phyloP scores from a whole-genome alignment of 768 basidiomycete species.

The Crepidotus variabilis region DNA sequence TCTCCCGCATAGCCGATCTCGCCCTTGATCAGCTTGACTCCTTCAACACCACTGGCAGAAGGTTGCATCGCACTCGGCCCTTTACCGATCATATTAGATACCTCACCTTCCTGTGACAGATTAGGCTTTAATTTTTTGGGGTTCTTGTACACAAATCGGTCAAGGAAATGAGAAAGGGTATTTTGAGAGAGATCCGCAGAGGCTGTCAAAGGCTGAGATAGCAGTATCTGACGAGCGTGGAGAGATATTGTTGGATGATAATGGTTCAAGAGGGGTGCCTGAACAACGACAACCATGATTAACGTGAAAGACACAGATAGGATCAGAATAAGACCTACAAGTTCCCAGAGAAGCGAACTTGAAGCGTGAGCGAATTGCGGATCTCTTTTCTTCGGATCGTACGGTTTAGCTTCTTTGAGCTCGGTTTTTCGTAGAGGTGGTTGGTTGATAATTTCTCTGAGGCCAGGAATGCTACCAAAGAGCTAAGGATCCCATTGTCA shows the following conservation, averaged over 20 bases:
- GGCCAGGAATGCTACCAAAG: slow-evolving; percentile 37
- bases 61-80: slow-evolving; percentile 97
- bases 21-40: slow-evolving; percentile 70
- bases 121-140: slow-evolving; percentile 69
- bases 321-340: slow-evolving; percentile 47
- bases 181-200: slow-evolving; percentile 88
- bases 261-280: slow-evolving; percentile 81
- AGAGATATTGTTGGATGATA: slow-evolving; percentile 90
- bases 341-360: slow-evolving; percentile 81
- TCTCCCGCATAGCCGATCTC: slow-evolving; percentile 37
- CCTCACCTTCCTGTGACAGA: slow-evolving; percentile 18
- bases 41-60: slow-evolving; percentile 64
- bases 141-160: slow-evolving; percentile 90
- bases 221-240: slow-evolving; percentile 79
- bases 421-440: slow-evolving; percentile 13
- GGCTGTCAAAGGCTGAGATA: slow-evolving; percentile 69
- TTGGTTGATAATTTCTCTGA: slow-evolving; percentile 36
- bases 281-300: background rate
- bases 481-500: slow-evolving; percentile 25
- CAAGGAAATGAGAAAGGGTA: slow-evolving; percentile 92
- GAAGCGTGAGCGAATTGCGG: slow-evolving; percentile 84
- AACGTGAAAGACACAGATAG: background rate
- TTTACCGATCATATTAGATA: slow-evolving; percentile 29
- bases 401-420: slow-evolving; percentile 31
- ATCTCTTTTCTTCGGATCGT: slow-evolving; percentile 89